A percentile compares a stretch with the other conserved stretches of the same genome.
Evolutionary conservation across 2,329 filamentous ascomycete species (phyloP).

Genomic region (Ophiostoma himal-ulmi): DNA sequence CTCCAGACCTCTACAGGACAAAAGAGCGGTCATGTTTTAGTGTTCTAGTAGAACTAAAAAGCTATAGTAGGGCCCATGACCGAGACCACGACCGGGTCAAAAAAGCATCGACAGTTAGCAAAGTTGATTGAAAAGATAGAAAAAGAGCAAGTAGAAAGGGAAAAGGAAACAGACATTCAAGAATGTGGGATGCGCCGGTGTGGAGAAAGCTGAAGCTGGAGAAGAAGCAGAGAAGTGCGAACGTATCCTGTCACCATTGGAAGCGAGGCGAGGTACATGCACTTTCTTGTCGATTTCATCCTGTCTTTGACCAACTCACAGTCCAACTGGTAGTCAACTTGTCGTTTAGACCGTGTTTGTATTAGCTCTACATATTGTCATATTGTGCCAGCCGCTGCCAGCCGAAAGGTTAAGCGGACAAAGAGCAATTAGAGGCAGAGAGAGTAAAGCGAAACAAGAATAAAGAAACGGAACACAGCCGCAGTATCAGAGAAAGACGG

Average conservation of each 20-base stretch:
- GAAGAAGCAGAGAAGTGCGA: neutral
- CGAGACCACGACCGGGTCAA: neutral
- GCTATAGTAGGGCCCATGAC: neutral
- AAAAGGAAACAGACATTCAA: neutral
- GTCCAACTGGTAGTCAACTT: neutral
- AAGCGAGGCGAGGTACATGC: neutral
- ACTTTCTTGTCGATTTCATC: neutral
- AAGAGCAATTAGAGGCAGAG: neutral
- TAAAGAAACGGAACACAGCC: neutral
- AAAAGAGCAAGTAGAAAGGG: neutral
- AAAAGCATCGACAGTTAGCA: neutral
- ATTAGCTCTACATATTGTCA: neutral
- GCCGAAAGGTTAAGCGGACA: neutral
- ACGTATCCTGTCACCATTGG: neutral
- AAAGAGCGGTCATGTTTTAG: neutral
- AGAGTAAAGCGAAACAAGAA: neutral
- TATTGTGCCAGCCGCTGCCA: neutral
- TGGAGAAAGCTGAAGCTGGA: neutral
- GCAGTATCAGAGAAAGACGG: neutral
- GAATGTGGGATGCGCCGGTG: neutral
- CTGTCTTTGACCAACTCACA: neutral
- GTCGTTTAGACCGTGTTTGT: neutral
- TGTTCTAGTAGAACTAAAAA: neutral
- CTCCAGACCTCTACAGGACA: neutral
- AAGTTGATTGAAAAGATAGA: neutral